Percentiles rank a stretch among this genome's conserved stretches.
phyloP scores from a whole-genome alignment of 176 grass and related monocot species.

The Juncus effusus region DNA sequence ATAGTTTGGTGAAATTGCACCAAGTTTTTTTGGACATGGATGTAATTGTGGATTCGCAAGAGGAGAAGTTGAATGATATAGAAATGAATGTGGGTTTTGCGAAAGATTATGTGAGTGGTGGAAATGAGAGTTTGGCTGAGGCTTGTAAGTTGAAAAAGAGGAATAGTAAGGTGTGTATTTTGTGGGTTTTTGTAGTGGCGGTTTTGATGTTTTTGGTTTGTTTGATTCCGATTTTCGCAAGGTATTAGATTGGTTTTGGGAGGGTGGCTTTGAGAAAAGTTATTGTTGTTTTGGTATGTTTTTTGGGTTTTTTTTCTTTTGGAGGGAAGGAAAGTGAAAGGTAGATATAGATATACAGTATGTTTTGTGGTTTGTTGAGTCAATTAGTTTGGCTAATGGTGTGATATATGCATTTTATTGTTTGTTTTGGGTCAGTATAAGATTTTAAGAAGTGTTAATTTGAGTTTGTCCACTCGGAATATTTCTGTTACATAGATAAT shows the following conservation, averaged over 20 bases:
- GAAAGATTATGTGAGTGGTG: slow-evolving; percentile 39
- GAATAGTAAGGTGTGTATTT: slow-evolving; percentile 22
- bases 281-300: too few relatives aligned
- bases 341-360: too few relatives aligned
- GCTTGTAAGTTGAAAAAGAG: slow-evolving; percentile 35
- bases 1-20: slow-evolving; percentile 47
- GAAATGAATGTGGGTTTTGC: slow-evolving; percentile 36
- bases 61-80: slow-evolving; percentile 45
- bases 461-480: too few relatives aligned
- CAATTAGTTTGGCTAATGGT: too few relatives aligned
- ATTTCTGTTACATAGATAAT: too few relatives aligned
- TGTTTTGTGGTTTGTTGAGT: too few relatives aligned
- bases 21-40: slow-evolving; percentile 50
- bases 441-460: too few relatives aligned
- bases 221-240: slow-evolving; percentile 27
- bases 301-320: too few relatives aligned
- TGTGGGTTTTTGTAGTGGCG: slow-evolving; percentile 12
- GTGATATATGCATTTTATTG: too few relatives aligned
- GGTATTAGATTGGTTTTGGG: not conserved
- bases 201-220: slow-evolving; percentile 33
- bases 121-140: slow-evolving; percentile 26
- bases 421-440: too few relatives aligned
- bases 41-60: slow-evolving; percentile 38
- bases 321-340: too few relatives aligned
- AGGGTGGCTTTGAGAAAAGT: too few relatives aligned